These are phyloP conservation scores for Penicillium herquei DNA, from an alignment of 495 filamentous ascomycete genomes.

Conservation along the genomic window DNA sequence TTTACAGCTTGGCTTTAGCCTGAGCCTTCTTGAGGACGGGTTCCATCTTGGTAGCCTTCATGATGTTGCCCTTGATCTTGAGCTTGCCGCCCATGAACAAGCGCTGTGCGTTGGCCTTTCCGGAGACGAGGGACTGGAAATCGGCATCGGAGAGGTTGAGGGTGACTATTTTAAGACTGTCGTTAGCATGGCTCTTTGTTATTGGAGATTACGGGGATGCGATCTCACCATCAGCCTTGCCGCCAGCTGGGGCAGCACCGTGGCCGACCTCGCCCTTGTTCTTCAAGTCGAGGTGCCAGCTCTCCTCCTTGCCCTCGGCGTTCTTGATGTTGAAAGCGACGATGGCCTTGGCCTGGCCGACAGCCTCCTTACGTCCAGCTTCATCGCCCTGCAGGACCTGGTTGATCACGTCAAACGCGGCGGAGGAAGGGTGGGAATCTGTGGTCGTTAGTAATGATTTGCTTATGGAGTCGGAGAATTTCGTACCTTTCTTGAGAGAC, in stretches of 20 bases:
- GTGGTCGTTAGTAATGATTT: background rate
- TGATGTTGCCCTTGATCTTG: slow-evolving; percentile 97
- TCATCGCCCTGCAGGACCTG: slow-evolving; percentile 64
- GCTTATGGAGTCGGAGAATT: background rate
- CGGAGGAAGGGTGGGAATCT: slow-evolving; percentile 90
- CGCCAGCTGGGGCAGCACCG: slow-evolving; percentile 62
- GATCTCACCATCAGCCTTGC: slow-evolving; percentile 76
- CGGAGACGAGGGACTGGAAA: slow-evolving; percentile 75
- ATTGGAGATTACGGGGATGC: background rate
- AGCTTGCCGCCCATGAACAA: slow-evolving; percentile 96
- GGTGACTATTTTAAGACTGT: slow-evolving; percentile 57
- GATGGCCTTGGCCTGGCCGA: slow-evolving; percentile 82
- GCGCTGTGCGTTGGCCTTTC: slow-evolving; percentile 91
- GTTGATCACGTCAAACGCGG: slow-evolving; percentile 87
- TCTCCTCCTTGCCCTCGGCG: slow-evolving; percentile 67
- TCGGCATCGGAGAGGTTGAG: slow-evolving; percentile 81
- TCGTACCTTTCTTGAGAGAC: slow-evolving; percentile 78
- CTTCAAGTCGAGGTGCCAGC: slow-evolving; percentile 96
- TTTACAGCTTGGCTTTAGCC: slow-evolving; percentile 80
- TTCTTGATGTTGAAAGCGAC: slow-evolving; percentile 95
- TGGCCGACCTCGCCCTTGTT: slow-evolving; percentile 78
- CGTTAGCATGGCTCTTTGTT: background rate
- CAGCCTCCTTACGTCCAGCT: slow-evolving; percentile 78
- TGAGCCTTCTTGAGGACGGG: slow-evolving; percentile 89
- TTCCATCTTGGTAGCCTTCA: slow-evolving; percentile 98